Percentiles rank a stretch among this genome's conserved stretches.
phyloP scores from a whole-genome alignment of 1,284 basidiomycete species.

The Cryptococcus hybrid region DNA sequence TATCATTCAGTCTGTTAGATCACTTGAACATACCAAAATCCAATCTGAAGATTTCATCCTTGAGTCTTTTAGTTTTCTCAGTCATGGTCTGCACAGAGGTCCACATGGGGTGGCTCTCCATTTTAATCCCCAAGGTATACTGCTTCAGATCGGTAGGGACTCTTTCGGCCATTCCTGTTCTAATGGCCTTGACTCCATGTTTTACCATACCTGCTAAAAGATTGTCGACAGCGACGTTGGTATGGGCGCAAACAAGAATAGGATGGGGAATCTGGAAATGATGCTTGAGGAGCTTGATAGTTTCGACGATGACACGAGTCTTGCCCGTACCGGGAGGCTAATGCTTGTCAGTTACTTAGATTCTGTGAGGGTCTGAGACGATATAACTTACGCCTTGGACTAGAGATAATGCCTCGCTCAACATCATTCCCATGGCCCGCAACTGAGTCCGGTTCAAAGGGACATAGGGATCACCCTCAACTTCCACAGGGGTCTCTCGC shows the following conservation, averaged over 20 bases:
- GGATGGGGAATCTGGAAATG: constrained; percentile 82
- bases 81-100: constrained; percentile 50
- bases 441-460: constrained; percentile 75
- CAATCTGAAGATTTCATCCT: neutral
- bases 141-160: constrained; percentile 60
- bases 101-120: constrained; percentile 63
- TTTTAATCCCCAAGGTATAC: constrained; percentile 65
- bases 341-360: constrained; percentile 5
- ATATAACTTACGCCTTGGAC: constrained; percentile 73
- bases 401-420: constrained; percentile 71
- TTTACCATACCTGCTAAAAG: constrained; percentile 65
- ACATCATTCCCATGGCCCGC: constrained; percentile 81
- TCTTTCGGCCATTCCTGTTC: constrained; percentile 67
- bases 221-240: constrained; percentile 93
- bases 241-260: constrained; percentile 85
- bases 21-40: neutral
- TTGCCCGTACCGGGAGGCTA: constrained; percentile 94
- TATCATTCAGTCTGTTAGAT: neutral
- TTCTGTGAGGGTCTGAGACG: neutral
- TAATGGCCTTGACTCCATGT: constrained; percentile 68
- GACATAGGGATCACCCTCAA: constrained; percentile 78
- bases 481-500: constrained; percentile 56
- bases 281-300: constrained; percentile 74
- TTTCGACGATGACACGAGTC: constrained; percentile 85
- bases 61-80: constrained; percentile 17